Percentiles rank a stretch among this genome's conserved stretches.
These are phyloP conservation scores for Exidia glandulosa DNA, from an alignment of 768 basidiomycete species.

Conservation along the genomic window DNA sequence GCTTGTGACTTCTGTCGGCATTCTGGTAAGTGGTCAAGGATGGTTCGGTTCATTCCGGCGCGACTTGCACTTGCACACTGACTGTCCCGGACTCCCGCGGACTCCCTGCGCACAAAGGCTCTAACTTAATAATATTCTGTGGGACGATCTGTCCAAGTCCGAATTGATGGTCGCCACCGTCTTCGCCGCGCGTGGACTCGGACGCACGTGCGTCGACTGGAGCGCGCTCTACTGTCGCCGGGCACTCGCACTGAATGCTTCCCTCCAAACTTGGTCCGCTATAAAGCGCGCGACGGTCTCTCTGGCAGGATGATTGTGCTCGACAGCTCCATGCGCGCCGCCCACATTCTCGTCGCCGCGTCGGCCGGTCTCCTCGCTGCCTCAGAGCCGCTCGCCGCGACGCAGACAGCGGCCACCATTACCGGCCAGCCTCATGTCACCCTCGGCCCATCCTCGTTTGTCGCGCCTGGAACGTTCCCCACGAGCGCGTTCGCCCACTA, in stretches of 20 bases:
- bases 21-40: no score
- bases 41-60: no score
- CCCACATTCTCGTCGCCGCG: not conserved
- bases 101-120: no score
- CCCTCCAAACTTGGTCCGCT: no score
- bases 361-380: constrained; percentile 12
- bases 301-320: not conserved
- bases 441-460: constrained; percentile 43
- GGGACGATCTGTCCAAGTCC: no score
- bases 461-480: constrained; percentile 53
- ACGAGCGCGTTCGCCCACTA: constrained; percentile 51
- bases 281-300: not conserved
- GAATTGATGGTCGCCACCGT: no score
- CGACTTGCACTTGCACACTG: no score
- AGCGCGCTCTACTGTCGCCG: not conserved
- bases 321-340: not conserved
- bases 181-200: not conserved
- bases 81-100: no score
- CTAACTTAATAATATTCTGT: no score
- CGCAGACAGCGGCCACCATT: constrained; percentile 24
- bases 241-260: no score
- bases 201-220: not conserved
- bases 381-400: constrained; percentile 27
- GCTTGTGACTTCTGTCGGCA: no score
- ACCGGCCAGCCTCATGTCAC: constrained; percentile 30